Evolutionary conservation across 768 basidiomycete genomes (phyloP), one percentile per base, ranked within the genome.

Genomic region (Agaricus blazei): DNA sequence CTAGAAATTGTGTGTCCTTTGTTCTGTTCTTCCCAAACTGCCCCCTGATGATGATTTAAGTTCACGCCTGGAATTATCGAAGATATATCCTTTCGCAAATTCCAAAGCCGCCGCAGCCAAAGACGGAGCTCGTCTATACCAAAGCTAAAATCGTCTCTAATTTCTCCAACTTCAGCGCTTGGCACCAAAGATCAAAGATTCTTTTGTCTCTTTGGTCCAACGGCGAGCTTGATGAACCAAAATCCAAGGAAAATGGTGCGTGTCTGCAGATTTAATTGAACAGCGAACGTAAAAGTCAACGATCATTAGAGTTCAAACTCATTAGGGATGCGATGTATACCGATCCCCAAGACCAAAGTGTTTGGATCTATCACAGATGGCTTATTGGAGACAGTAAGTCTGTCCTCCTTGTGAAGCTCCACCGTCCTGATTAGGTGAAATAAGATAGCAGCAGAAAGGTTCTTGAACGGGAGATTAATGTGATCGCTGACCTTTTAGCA

Each of bases 361-460:
- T 91, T 0, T 99, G 97, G 97, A 83, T 99, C 55, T 99, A 98
- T 68, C 97, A 98, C 64, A 83, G 94, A n/a, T 98, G 96, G 94
- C 77, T 99, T 2, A 81, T 98, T 51, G 93, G 92, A 7, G 69
- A 80, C 59, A 87, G 94, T 87, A 64, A 57, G 78, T 60, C 15
- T 29, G 29, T 43, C 24, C 38, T 38, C 26, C 28, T 37, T n/a
- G 28, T 51, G 19, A 31, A 40, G 14, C 23, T 38, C n/a, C 36
- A 37, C 31, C 29, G 29, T 38, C 43, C 48, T 36, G 61, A 44
- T 46, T 41, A 9, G 31, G 8, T 58, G 34, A 34, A 34, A 8
- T 11, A 34, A 90, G 93, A 87, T 6, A 75, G 84, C 2, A 76
- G 85, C 54, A 72, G 74, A 53, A 66, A 68, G 0, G 66, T 87